phyloP scores from a whole-genome alignment of 1,284 basidiomycete species.

The Marasmius oreades region DNA sequence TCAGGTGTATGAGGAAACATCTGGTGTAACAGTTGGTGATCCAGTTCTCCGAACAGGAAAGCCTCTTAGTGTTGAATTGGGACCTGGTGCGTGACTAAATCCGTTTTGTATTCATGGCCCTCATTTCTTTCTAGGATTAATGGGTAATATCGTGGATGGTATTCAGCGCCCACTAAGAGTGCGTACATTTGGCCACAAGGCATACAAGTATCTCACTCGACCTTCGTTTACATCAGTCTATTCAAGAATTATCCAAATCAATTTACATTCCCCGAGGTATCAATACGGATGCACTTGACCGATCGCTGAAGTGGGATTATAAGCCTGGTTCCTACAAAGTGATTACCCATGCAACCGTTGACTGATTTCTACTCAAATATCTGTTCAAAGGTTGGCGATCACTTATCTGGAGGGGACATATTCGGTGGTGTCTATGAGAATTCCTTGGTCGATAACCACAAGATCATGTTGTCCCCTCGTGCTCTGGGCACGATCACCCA shows the following conservation, averaged over 20 bases:
- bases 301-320: constrained; percentile 93
- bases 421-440: constrained; percentile 97
- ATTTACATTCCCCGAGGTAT: constrained; percentile 99
- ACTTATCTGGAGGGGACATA: constrained; percentile 95
- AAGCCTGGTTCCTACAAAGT: constrained; percentile 82
- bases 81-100: constrained; percentile 65
- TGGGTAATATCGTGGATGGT: constrained; percentile 98
- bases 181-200: constrained; percentile 23
- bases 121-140: constrained; percentile 60
- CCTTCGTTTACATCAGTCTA: constrained; percentile 53
- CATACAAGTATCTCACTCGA: constrained; percentile 9
- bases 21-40: constrained; percentile 96
- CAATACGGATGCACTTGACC: constrained; percentile 94
- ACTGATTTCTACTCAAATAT: constrained; percentile 9
- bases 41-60: constrained; percentile 97
- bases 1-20: constrained; percentile 99
- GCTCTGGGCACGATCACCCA: constrained; percentile 94
- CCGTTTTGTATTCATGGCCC: not conserved
- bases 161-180: constrained; percentile 90
- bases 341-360: constrained; percentile 11
- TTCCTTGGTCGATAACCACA: constrained; percentile 94
- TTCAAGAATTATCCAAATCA: constrained; percentile 94
- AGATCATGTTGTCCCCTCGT: constrained; percentile 93
- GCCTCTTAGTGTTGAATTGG: constrained; percentile 95
- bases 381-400: constrained; percentile 80